phyloP scores from a whole-genome alignment of 331 rosid species.

The Cydonia oblonga region DNA sequence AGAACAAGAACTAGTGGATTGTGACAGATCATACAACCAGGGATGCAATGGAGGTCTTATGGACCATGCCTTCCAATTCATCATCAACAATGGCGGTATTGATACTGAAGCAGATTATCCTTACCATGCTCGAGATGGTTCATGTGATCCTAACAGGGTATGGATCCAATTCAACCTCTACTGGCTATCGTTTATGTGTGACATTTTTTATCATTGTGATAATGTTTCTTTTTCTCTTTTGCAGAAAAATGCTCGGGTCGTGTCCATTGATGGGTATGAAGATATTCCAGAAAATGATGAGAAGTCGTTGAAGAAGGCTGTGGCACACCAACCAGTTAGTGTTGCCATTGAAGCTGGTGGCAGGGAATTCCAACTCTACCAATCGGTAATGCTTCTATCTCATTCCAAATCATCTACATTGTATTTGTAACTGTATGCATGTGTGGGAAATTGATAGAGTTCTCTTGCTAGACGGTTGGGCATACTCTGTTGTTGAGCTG shows the following conservation, averaged over 20 bases:
- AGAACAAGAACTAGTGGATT: conserved; percentile 86
- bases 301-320: conserved; percentile 58
- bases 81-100: conserved; percentile 72
- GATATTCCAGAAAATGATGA: conserved; percentile 74
- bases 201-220: background rate
- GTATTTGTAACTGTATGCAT: background rate
- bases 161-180: background rate
- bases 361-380: conserved; percentile 72
- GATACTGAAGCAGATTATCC: conserved; percentile 74
- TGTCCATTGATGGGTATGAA: conserved; percentile 62
- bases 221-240: background rate
- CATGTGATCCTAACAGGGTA: conserved; percentile 59
- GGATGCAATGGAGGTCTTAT: conserved; percentile 96
- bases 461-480: background rate
- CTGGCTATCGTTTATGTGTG: background rate
- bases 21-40: conserved; percentile 60
- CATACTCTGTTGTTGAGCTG: background rate
- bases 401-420: background rate
- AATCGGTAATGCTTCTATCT: conserved; percentile 37
- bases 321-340: conserved; percentile 64
- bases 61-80: conserved; percentile 76
- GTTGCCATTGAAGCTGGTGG: conserved; percentile 98
- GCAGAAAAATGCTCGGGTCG: conserved; percentile 65
- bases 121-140: conserved; percentile 44
- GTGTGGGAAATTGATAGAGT: background rate